Conservation (phyloP, 345 rosid species). For the Acer campestre region DNA sequence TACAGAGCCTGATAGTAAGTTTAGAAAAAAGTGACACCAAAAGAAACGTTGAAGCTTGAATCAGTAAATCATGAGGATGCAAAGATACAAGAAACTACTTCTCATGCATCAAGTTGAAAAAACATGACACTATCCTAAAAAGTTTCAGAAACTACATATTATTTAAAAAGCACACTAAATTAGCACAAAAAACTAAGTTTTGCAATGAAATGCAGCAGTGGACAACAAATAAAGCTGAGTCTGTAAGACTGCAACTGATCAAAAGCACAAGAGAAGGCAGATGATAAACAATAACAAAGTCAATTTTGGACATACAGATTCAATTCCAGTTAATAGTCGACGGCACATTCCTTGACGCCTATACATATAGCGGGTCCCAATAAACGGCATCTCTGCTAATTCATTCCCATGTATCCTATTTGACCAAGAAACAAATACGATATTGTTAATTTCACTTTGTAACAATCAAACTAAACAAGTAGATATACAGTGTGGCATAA, state of each 20-base stretch:
- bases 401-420: conserved; percentile 80
- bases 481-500: neutral
- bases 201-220: neutral
- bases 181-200: neutral
- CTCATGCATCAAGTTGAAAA: conserved; percentile 3
- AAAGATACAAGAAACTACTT: neutral
- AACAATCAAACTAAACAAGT: conserved; percentile 10
- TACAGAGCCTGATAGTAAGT: conserved; percentile 58
- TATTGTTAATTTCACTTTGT: conserved; percentile 15
- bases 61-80: neutral
- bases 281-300: neutral
- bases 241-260: neutral
- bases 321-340: conserved; percentile 78
- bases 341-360: conserved; percentile 98
- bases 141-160: conserved; percentile 9
- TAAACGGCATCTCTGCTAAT: conserved; percentile 98
- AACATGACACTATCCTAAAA: neutral
- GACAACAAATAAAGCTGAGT: neutral
- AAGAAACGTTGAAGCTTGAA: neutral
- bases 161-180: neutral
- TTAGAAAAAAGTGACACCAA: conserved; percentile 9
- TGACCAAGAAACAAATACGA: conserved; percentile 14
- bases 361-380: conserved; percentile 82
- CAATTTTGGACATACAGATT: conserved; percentile 59
- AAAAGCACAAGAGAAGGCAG: neutral